A percentile compares a stretch with the other conserved stretches of the same genome.
Evolutionary conservation across 257 asterid genomes (phyloP).

Genomic region (Solanum sejunctum): DNA sequence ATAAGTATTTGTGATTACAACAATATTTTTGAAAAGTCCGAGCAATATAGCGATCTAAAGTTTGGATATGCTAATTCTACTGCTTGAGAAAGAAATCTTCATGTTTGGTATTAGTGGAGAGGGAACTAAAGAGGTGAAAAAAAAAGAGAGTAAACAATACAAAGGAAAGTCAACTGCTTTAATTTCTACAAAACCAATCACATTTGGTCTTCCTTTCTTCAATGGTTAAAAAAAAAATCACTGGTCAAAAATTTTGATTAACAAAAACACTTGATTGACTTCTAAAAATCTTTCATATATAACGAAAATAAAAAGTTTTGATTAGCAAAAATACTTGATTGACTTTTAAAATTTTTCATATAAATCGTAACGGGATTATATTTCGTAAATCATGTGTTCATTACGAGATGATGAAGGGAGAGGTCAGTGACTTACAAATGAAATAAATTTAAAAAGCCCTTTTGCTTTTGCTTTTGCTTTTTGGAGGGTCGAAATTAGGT

Average conservation of each 20-base stretch:
- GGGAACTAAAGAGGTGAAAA: no score
- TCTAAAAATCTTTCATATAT: no score
- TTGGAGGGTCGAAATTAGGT: slow-evolving; percentile 5
- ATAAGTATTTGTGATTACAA: neutral
- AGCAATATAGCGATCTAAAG: neutral
- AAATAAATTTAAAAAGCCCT: neutral
- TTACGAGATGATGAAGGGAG: neutral
- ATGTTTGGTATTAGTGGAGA: no score
- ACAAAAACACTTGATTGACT: neutral
- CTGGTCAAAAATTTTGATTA: no score
- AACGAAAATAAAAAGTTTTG: no score
- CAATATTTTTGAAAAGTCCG: neutral
- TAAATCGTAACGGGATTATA: neutral
- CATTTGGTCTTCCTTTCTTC: neutral
- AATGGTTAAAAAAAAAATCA: no score
- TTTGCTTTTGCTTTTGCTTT: neutral
- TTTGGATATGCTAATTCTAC: neutral
- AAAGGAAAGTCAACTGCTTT: neutral
- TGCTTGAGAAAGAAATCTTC: neutral
- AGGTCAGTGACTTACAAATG: slow-evolving; percentile 23
- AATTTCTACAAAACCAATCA: neutral
- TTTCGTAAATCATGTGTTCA: neutral
- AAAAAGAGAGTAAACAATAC: no score
- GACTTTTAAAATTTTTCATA: neutral
- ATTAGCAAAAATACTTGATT: no score